Percentiles rank a stretch among this genome's conserved stretches.
Evolutionary conservation across 306 rosid genomes (phyloP).

Genomic region (Coriaria nepalensis): DNA sequence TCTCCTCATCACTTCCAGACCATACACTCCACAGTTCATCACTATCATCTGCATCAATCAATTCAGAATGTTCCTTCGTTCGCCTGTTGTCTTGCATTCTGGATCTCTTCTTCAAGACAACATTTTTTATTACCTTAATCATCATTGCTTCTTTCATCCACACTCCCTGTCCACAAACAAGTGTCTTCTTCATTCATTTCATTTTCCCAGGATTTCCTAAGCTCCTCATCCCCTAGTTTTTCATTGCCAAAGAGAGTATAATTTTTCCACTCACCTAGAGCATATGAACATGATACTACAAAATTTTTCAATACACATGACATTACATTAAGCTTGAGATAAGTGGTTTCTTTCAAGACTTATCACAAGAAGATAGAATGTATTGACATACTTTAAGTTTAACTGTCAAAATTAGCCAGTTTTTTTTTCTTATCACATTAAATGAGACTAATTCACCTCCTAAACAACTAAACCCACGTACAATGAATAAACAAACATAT

Average conservation of each 20-base stretch:
- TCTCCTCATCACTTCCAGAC: constrained; percentile 85
- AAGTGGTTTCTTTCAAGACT: constrained; percentile 10
- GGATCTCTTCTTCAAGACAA: constrained; percentile 41
- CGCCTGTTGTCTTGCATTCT: constrained; percentile 49
- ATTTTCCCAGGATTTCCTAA: constrained; percentile 57
- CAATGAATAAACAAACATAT: not conserved
- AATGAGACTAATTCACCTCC: not conserved
- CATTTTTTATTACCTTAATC: constrained; percentile 23
- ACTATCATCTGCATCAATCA: constrained; percentile 67
- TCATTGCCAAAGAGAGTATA: constrained; percentile 57
- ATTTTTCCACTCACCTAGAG: constrained; percentile 24
- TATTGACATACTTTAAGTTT: too few species aligned
- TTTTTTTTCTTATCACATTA: too few species aligned
- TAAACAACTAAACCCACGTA: too few species aligned
- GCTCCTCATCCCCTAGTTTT: constrained; percentile 46
- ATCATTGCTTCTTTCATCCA: constrained; percentile 46
- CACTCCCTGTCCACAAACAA: constrained; percentile 72
- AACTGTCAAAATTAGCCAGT: too few species aligned
- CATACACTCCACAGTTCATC: constrained; percentile 75
- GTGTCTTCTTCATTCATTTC: constrained; percentile 60
- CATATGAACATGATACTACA: constrained; percentile 47
- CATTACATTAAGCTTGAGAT: too few species aligned
- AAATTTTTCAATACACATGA: constrained; percentile 13
- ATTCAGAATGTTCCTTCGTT: constrained; percentile 52
- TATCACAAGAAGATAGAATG: constrained; percentile 14